Percentiles rank a stretch among this genome's conserved stretches.
Conservation (phyloP, 208 protist genomes). For the Angomonas ambiguus region DNA sequence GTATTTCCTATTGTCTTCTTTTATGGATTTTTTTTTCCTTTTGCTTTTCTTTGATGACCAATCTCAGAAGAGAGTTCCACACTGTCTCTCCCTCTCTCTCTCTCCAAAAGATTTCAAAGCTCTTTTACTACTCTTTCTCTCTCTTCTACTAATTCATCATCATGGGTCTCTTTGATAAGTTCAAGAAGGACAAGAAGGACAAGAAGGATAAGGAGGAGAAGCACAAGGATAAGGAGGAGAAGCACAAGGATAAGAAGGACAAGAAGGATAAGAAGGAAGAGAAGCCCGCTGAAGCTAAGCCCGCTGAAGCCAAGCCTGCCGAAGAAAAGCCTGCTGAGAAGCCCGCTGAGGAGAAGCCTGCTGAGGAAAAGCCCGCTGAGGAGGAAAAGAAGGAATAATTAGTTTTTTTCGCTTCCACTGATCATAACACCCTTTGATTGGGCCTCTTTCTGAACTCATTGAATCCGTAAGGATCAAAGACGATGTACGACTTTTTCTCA, state of each 20-base stretch:
- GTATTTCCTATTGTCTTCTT: slow-evolving; percentile 3
- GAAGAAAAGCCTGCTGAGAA: slow-evolving; percentile 8
- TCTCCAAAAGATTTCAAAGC: neutral
- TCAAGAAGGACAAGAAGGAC: slow-evolving; percentile 4
- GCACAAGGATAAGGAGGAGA: neutral
- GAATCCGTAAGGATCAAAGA: no score
- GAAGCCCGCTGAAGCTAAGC: slow-evolving; percentile 7
- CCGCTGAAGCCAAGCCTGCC: slow-evolving; percentile 1
- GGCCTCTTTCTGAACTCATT: no score
- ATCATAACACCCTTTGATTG: neutral
- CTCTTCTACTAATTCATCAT: neutral
- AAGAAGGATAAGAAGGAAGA: neutral
- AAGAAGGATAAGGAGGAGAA: slow-evolving; percentile 3
- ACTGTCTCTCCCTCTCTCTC: neutral
- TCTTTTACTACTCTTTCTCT: neutral
- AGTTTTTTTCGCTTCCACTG: neutral
- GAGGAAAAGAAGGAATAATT: neutral
- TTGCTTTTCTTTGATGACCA: neutral
- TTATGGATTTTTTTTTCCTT: neutral
- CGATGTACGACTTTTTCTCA: no score
- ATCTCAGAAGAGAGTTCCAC: neutral
- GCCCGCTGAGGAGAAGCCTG: slow-evolving; percentile 1
- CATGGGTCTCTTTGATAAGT: slow-evolving; percentile 6
- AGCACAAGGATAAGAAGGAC: neutral
- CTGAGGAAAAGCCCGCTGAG: neutral